Base-by-base conservation (phyloP, 306 rosid genomes). In the Pueraria montana region DNA sequence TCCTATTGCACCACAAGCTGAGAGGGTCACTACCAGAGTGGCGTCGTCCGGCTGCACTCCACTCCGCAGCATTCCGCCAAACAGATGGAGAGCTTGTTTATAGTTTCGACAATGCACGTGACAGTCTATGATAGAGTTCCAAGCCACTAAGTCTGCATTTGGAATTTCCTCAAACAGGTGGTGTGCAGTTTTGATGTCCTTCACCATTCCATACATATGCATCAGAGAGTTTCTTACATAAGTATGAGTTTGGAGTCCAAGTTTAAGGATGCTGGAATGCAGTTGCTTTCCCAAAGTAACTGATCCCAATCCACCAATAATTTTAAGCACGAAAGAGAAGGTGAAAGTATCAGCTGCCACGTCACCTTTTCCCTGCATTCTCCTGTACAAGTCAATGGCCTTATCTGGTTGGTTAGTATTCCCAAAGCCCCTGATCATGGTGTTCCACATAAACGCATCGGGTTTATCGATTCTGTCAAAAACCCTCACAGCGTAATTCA, bases 401-500 rank as follows among this genome's bases (percentile, higher is more conserved):
- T 45, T 84, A 32, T 52, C 61, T 12, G 91, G 87, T 74, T 84
- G 74, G 50, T 12, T 5, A 11, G 84, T 72, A 40, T 85, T 90
- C 21, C 91, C 94, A 68, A 89, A 89, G 17, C 94, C 98, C 61
- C 98, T 91, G 24, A 92, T 90, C 90, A 91, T 91, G 56, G 97
- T 85, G 64, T 94, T 92, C 89, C 90, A 91, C 2, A 89, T 79
- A 82, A 92, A 94, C 8, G 83, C 87, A 61, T 94, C 94, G 5
- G 97, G 91, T 78, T 84, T 89, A 50, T 86, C 49, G 21, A 94
- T 72, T 14, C 45, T 40, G 43, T 85, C 16, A 58, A 94, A 92
- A 16, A 89, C 87, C 5, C 87, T 80, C 74, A 80, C 58, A 3
- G 94, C 96, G 40, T 92, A 88, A 46, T 87, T 86, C 87, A 90